Conservation (phyloP, 140 eudicot genomes). For the Flaveria floridana region DNA sequence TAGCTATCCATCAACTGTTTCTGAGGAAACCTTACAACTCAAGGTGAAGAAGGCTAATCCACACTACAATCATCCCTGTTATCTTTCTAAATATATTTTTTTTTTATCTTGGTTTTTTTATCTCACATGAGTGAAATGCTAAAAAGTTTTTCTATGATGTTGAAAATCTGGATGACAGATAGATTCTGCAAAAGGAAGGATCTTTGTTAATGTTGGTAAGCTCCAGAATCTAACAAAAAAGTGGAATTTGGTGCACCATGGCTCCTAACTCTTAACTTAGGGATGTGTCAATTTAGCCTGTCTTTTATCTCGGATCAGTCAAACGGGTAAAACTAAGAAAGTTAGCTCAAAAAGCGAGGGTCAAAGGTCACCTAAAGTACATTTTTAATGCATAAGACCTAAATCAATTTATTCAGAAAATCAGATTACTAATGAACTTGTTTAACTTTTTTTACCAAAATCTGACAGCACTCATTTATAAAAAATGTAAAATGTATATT, state of each 20-base stretch:
- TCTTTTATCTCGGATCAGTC: neutral
- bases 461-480: neutral
- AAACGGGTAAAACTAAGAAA: neutral
- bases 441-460: neutral
- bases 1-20: constrained; percentile 79
- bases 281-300: neutral
- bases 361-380: neutral
- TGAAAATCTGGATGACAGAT: constrained; percentile 46
- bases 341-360: neutral
- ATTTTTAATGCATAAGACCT: neutral
- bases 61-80: constrained; percentile 5
- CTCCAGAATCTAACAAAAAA: constrained; percentile 19
- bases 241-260: neutral
- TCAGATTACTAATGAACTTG: neutral
- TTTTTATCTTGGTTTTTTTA: neutral
- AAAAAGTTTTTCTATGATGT: constrained; percentile 2
- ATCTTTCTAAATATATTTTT: neutral
- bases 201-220: constrained; percentile 89
- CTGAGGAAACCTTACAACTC: constrained; percentile 78
- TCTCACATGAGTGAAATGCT: constrained; percentile 19
- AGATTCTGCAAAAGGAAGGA: constrained; percentile 77
- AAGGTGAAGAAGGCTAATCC: constrained; percentile 51
- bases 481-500: neutral
- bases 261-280: neutral
- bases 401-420: neutral